Conservation (phyloP, 768 basidiomycete genomes). For the Plicaturopsis crispa region DNA sequence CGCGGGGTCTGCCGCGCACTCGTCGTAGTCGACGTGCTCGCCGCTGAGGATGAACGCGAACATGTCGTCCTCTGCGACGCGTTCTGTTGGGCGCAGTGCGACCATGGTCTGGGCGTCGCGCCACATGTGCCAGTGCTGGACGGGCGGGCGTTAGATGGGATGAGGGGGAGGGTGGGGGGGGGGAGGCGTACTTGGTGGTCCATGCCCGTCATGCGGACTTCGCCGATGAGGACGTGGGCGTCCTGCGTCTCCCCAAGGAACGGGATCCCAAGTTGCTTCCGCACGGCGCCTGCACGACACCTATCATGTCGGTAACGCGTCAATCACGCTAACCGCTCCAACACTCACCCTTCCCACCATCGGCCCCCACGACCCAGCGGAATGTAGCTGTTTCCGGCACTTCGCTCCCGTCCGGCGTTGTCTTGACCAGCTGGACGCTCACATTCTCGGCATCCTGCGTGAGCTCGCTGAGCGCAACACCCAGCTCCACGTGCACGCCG, state of each 20-base stretch:
- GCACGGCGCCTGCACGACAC: conserved; percentile 8
- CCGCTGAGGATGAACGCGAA: no score
- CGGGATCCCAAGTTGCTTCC: conserved; percentile 14
- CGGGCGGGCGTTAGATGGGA: not conserved
- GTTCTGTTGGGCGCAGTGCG: no score
- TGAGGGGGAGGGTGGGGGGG: not conserved
- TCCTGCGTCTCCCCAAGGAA: conserved; percentile 18
- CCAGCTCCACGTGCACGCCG: conserved; percentile 17
- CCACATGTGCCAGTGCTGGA: conserved; percentile 14
- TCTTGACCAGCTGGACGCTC: conserved; percentile 11
- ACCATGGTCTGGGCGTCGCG: conserved; percentile 10
- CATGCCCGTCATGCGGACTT: conserved; percentile 15
- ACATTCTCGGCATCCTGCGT: conserved; percentile 17
- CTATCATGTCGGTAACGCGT: not conserved
- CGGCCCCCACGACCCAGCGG: conserved; percentile 16
- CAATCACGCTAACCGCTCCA: not conserved
- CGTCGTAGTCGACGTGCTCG: conserved; percentile 1
- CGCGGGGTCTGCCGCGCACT: conserved; percentile 1
- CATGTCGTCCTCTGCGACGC: no score
- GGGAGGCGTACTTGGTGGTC: conserved; percentile 2
- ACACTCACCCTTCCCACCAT: conserved; percentile 16
- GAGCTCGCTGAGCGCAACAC: conserved; percentile 15
- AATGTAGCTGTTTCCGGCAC: conserved; percentile 9
- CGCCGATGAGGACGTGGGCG: conserved; percentile 16
- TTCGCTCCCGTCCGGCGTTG: conserved; percentile 4